Percentiles rank a stretch among this genome's conserved stretches.
Conservation (phyloP, 169 alveolate genomes). For the Amoebophrya sp. region DNA sequence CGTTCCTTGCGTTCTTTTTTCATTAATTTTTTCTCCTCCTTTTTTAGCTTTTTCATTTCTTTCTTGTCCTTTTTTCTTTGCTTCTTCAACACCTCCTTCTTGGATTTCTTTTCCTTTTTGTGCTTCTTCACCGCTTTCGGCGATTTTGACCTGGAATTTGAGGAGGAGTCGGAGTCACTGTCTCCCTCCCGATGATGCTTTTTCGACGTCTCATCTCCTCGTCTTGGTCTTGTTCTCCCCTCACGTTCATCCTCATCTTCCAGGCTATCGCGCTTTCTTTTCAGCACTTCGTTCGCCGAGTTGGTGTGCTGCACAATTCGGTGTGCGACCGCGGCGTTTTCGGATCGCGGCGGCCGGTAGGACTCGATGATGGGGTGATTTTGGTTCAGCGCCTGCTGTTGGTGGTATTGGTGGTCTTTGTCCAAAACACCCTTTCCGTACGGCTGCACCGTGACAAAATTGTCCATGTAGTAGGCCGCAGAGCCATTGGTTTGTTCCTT, state of each 20-base stretch:
- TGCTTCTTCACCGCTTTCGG: background rate
- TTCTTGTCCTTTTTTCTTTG: background rate
- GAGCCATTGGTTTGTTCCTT: background rate
- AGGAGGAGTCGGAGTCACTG: too few species aligned
- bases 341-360: background rate
- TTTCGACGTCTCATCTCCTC: background rate
- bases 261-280: background rate
- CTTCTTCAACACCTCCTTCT: background rate
- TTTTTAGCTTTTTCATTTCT: background rate
- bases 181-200: too few species aligned
- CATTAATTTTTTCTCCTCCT: background rate
- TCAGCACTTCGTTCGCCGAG: background rate
- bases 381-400: background rate
- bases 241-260: too few species aligned
- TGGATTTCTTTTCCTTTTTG: background rate
- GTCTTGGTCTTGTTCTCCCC: background rate
- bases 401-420: too few species aligned
- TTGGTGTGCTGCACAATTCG: background rate
- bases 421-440: too few species aligned
- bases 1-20: background rate
- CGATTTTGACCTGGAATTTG: too few species aligned
- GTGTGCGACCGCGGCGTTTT: background rate
- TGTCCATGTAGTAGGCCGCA: background rate
- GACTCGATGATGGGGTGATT: background rate
- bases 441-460: background rate